Percentiles rank a stretch among this genome's conserved stretches.
Evolutionary conservation across 306 rosid species (phyloP).

Genomic region (Trifolium fragiferum): DNA sequence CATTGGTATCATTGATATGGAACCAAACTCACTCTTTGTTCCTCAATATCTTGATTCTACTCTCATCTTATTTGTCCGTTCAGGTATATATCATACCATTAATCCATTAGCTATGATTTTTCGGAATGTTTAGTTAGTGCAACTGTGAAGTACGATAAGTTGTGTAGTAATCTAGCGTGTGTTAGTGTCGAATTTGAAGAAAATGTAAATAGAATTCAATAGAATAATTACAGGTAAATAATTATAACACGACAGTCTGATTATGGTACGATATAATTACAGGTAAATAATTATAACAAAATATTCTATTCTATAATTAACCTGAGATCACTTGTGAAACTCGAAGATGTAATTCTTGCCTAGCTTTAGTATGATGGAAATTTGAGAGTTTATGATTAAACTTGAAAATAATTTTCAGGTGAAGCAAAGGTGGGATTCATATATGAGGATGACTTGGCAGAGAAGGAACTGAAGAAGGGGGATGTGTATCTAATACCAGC

Average conservation of each 20-base stretch:
- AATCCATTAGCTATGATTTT: not conserved
- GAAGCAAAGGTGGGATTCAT: constrained; percentile 75
- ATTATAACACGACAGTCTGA: no score
- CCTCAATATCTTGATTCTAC: constrained; percentile 83
- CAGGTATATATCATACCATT: constrained; percentile 50
- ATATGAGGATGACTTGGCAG: constrained; percentile 54
- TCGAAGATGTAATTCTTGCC: not conserved
- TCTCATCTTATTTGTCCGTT: constrained; percentile 62
- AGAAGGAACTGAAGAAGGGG: constrained; percentile 68
- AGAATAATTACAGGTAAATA: no score
- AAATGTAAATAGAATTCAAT: no score
- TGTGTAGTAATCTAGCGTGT: no score
- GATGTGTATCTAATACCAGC: constrained; percentile 83
- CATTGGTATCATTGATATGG: constrained; percentile 83
- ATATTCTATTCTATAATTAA: no score
- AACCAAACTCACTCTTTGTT: constrained; percentile 73
- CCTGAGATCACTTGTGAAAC: not conserved
- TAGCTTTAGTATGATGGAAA: not conserved
- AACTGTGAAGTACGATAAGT: no score
- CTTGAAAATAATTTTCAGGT: constrained; percentile 53
- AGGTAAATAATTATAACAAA: no score
- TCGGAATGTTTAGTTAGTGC: no score
- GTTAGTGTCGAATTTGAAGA: no score
- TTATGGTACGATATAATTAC: no score
- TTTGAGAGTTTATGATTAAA: not conserved